A percentile compares a stretch with the other conserved stretches of the same genome.
Conservation (phyloP, 768 basidiomycete species). For the Boletus insuetus region DNA sequence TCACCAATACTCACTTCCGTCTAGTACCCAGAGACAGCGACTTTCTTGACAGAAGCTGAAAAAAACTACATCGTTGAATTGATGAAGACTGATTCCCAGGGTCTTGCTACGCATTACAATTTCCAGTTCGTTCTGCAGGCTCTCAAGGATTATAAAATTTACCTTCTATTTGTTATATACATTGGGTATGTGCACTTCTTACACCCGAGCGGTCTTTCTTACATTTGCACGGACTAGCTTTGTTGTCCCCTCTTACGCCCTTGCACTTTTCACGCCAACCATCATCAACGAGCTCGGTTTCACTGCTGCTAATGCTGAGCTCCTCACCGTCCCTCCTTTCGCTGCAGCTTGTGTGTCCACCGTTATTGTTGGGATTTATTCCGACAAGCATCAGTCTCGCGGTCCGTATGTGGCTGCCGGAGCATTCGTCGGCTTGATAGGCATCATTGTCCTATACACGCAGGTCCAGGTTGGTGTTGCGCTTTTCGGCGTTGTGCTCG, state of each 20-base stretch:
- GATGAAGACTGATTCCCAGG: conserved; percentile 42
- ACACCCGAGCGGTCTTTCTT: background rate
- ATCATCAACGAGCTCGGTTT: conserved; percentile 49
- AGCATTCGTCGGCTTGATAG: conserved; percentile 40
- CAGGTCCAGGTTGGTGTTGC: conserved; percentile 11
- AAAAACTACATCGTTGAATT: conserved; percentile 36
- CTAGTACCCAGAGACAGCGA: conserved; percentile 11
- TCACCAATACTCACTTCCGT: background rate
- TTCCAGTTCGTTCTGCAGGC: conserved; percentile 48
- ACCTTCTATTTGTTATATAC: conserved; percentile 33
- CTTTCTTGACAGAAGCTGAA: conserved; percentile 38
- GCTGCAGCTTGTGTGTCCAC: conserved; percentile 40
- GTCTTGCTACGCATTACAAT: conserved; percentile 43
- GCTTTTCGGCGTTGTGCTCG: conserved; percentile 47
- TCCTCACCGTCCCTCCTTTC: conserved; percentile 48
- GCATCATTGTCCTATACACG: conserved; percentile 46
- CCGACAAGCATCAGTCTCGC: conserved; percentile 40
- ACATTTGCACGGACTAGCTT: conserved; percentile 25
- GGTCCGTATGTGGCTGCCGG: conserved; percentile 49
- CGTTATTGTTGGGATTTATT: conserved; percentile 36
- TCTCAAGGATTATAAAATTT: conserved; percentile 42
- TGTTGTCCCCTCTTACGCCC: conserved; percentile 42
- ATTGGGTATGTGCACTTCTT: conserved; percentile 32
- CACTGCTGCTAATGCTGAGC: conserved; percentile 45
- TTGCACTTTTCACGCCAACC: conserved; percentile 48